Conservation (phyloP, 1,284 basidiomycete genomes). For the Microbotryomycetes sp. region DNA sequence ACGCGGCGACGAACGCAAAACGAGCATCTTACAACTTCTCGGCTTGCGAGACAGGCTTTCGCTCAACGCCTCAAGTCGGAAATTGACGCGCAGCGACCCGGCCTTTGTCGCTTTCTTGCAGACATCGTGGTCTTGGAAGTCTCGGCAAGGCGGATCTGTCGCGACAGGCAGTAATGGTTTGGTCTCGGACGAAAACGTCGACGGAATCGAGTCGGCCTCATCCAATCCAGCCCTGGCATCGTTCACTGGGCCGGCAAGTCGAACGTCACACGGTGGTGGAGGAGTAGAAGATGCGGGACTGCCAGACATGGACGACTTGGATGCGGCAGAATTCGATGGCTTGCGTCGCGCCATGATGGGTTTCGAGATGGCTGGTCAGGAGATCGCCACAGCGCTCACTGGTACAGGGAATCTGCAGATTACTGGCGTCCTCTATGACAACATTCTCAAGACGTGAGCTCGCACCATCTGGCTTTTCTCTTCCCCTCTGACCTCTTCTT, state of each 20-base stretch:
- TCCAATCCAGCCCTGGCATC: neutral
- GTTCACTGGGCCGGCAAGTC: neutral
- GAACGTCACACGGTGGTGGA: neutral
- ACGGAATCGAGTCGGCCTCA: neutral
- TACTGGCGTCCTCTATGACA: conserved; percentile 45
- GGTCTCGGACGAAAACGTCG: neutral
- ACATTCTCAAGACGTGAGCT: conserved; percentile 44
- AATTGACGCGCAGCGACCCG: conserved; percentile 43
- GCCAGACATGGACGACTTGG: neutral
- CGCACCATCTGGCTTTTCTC: neutral
- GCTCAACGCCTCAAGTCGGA: conserved; percentile 28
- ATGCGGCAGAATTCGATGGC: conserved; percentile 1
- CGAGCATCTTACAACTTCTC: neutral
- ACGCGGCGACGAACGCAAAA: neutral
- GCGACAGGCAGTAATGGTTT: conserved; percentile 19
- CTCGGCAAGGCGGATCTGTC: neutral
- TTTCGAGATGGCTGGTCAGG: conserved; percentile 23
- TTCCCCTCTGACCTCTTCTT: neutral
- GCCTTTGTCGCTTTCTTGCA: conserved; percentile 45
- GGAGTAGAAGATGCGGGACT: neutral
- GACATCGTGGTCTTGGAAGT: conserved; percentile 44
- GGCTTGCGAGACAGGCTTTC: neutral
- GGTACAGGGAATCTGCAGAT: conserved; percentile 10
- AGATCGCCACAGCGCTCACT: conserved; percentile 13
- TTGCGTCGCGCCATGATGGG: conserved; percentile 15